Conservation (phyloP, 257 asterid species). For the Handroanthus guayacan region DNA sequence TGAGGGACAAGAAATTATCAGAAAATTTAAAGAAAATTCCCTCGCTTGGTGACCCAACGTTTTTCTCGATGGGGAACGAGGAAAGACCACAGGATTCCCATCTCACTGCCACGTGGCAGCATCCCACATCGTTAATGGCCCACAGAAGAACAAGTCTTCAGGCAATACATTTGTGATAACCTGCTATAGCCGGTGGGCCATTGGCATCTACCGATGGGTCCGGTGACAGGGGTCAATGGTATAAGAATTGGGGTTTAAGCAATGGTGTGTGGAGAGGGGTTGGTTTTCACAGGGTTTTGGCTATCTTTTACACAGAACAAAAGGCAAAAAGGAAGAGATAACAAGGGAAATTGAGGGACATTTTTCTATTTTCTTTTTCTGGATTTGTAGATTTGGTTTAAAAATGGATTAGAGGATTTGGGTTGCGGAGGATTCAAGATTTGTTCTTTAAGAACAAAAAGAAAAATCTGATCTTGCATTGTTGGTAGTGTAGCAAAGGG, state of each 20-base stretch:
- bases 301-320: slow-evolving; percentile 32
- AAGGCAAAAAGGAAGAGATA: background rate
- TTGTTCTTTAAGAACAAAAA: slow-evolving; percentile 21
- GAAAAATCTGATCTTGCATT: slow-evolving; percentile 41
- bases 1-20: slow-evolving; percentile 32
- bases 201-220: slow-evolving; percentile 52
- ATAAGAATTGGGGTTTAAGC: slow-evolving; percentile 95
- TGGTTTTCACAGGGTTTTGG: slow-evolving; percentile 89
- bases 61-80: slow-evolving; percentile 66
- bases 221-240: slow-evolving; percentile 73
- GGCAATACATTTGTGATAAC: slow-evolving; percentile 67
- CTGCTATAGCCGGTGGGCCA: slow-evolving; percentile 55
- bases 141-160: slow-evolving; percentile 77
- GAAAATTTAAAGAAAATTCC: slow-evolving; percentile 49
- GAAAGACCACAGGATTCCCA: slow-evolving; percentile 59
- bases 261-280: slow-evolving; percentile 37
- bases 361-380: background rate
- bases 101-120: slow-evolving; percentile 66
- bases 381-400: slow-evolving; percentile 21
- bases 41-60: slow-evolving; percentile 79
- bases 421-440: slow-evolving; percentile 36
- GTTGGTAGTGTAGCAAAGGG: slow-evolving; percentile 34
- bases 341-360: slow-evolving; percentile 31
- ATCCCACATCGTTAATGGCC: slow-evolving; percentile 49
- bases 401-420: slow-evolving; percentile 27